A percentile compares a stretch with the other conserved stretches of the same genome.
Conservation (phyloP, 768 basidiomycete genomes). For the Russula abietina region DNA sequence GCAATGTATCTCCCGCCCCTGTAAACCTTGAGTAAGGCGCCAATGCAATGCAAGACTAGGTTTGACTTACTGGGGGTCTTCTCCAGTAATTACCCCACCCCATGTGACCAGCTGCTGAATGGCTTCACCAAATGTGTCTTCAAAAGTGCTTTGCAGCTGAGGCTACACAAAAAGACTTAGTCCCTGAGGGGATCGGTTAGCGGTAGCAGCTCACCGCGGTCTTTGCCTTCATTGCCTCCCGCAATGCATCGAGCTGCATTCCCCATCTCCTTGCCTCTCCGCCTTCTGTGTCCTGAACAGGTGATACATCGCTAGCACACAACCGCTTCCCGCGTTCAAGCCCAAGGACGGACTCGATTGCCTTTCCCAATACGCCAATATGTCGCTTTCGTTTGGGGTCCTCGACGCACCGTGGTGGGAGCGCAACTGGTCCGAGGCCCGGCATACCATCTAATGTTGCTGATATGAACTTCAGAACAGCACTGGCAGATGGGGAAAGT, state of each 20-base stretch:
- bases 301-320: constrained; percentile 47
- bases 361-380: constrained; percentile 70
- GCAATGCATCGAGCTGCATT: constrained; percentile 50
- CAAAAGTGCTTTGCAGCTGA: constrained; percentile 50
- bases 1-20: constrained; percentile 74
- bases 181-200: not conserved
- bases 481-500: constrained; percentile 35
- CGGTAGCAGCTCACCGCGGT: constrained; percentile 40
- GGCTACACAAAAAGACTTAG: constrained; percentile 35
- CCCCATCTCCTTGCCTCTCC: constrained; percentile 79
- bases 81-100: constrained; percentile 63
- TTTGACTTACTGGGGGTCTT: constrained; percentile 56
- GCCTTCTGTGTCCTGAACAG: constrained; percentile 43
- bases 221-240: constrained; percentile 51
- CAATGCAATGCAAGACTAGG: not conserved
- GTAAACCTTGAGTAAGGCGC: constrained; percentile 16
- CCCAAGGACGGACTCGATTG: constrained; percentile 57
- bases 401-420: constrained; percentile 70
- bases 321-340: constrained; percentile 58
- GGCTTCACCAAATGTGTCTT: constrained; percentile 73
- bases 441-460: constrained; percentile 58
- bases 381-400: constrained; percentile 69
- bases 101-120: constrained; percentile 69
- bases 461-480: constrained; percentile 23
- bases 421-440: constrained; percentile 66